Conservation (phyloP, 1,139 yeast species). For the Candida freyschussii region DNA sequence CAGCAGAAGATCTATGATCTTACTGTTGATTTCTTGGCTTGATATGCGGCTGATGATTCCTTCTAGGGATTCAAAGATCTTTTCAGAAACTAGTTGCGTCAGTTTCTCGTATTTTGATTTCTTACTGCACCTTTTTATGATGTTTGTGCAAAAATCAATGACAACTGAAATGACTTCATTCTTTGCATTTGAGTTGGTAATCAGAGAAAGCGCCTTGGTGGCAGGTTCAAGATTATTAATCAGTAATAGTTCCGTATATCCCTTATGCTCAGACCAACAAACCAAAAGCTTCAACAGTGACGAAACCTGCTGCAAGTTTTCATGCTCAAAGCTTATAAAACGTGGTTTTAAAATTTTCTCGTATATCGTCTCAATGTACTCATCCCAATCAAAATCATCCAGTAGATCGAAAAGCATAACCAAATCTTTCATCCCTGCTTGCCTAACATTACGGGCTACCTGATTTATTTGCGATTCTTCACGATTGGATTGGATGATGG, state of each 20-base stretch:
- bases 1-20: conserved; percentile 49
- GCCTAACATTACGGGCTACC: conserved; percentile 52
- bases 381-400: conserved; percentile 54
- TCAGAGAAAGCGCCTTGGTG: conserved; percentile 48
- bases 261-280: conserved; percentile 52
- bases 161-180: conserved; percentile 58
- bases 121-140: conserved; percentile 37
- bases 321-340: conserved; percentile 60
- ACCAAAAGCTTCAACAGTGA: conserved; percentile 66
- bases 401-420: conserved; percentile 44
- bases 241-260: conserved; percentile 48
- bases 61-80: conserved; percentile 49
- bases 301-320: conserved; percentile 80
- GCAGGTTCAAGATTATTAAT: conserved; percentile 54
- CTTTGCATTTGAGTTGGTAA: conserved; percentile 55
- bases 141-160: conserved; percentile 50
- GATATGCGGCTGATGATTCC: conserved; percentile 38
- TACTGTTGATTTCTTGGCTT: conserved; percentile 47
- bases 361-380: conserved; percentile 48
- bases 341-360: conserved; percentile 58
- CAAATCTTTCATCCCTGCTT: conserved; percentile 55
- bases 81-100: conserved; percentile 52
- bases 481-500: conserved; percentile 32
- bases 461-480: conserved; percentile 34
- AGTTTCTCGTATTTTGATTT: conserved; percentile 44